phyloP scores from a whole-genome alignment of 2,329 filamentous ascomycete genomes.

The Colletotrichum australisinense region DNA sequence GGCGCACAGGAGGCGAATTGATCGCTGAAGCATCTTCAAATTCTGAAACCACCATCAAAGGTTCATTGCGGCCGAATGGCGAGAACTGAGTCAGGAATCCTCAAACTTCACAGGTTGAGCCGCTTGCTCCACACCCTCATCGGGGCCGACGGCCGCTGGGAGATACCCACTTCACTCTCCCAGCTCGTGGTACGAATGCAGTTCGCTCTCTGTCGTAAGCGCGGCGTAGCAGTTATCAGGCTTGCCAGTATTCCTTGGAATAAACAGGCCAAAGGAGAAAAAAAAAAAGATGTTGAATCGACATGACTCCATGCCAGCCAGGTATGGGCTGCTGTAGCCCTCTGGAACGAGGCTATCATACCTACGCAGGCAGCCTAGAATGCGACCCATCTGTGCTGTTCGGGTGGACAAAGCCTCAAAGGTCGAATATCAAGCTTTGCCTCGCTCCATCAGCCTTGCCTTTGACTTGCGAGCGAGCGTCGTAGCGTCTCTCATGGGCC shows the following conservation, averaged over 20 bases:
- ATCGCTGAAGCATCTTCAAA: slow-evolving; percentile 17
- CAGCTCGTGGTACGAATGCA: not conserved
- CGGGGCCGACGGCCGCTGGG: slow-evolving; percentile 14
- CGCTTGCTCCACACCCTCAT: slow-evolving; percentile 26
- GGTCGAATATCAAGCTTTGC: slow-evolving; percentile 5
- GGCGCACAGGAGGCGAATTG: slow-evolving; percentile 12
- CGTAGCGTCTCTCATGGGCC: not conserved
- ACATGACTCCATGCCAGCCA: not conserved
- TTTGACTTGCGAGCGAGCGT: slow-evolving; percentile 1
- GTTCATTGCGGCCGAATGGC: slow-evolving; percentile 29
- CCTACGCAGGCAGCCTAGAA: not conserved
- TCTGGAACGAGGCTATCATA: not conserved
- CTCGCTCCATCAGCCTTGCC: not conserved
- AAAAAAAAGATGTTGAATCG: not conserved
- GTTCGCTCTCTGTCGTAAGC: not conserved
- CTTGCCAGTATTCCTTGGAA: not conserved
- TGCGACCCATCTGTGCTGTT: not conserved
- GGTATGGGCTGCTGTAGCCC: not conserved
- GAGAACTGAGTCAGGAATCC: slow-evolving; percentile 22
- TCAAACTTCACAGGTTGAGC: slow-evolving; percentile 17
- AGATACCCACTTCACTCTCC: not conserved
- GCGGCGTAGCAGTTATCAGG: not conserved
- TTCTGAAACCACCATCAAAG: slow-evolving; percentile 34
- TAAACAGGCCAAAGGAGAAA: no score
- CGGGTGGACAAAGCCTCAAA: not conserved